phyloP scores from a whole-genome alignment of 2,329 filamentous ascomycete genomes.

The Lithohypha guttulata region DNA sequence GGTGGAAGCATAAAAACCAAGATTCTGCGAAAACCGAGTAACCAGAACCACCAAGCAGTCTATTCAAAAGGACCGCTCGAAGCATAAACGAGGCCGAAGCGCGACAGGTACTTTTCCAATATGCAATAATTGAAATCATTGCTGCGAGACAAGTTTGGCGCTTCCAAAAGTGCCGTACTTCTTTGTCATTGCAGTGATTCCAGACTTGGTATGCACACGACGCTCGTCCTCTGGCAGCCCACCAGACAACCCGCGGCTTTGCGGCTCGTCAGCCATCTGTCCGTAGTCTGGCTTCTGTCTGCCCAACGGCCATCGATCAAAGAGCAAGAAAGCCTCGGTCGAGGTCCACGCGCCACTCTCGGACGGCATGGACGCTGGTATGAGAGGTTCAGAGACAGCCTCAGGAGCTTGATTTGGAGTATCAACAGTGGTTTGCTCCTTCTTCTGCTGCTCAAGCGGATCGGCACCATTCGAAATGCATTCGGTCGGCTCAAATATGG shows the following conservation, averaged over 20 bases:
- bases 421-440: not conserved
- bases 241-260: not conserved
- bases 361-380: not conserved
- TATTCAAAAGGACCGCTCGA: no score
- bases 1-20: no score
- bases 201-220: not conserved
- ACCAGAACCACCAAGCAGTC: no score
- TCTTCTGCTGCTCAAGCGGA: no score
- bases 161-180: conserved; percentile 8
- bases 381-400: not conserved
- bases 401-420: not conserved
- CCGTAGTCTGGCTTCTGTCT: conserved; percentile 13
- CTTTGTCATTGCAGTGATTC: not conserved
- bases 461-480: no score
- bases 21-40: no score
- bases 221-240: no score
- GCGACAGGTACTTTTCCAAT: no score
- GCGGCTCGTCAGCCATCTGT: not conserved
- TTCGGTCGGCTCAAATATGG: no score
- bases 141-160: conserved; percentile 5
- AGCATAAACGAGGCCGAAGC: no score
- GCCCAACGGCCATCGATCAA: conserved; percentile 19
- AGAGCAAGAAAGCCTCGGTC: conserved; percentile 20
- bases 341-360: conserved; percentile 22
- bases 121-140: no score